Conservation (phyloP, 2,329 filamentous ascomycete genomes). For the Claviceps pusilla region DNA sequence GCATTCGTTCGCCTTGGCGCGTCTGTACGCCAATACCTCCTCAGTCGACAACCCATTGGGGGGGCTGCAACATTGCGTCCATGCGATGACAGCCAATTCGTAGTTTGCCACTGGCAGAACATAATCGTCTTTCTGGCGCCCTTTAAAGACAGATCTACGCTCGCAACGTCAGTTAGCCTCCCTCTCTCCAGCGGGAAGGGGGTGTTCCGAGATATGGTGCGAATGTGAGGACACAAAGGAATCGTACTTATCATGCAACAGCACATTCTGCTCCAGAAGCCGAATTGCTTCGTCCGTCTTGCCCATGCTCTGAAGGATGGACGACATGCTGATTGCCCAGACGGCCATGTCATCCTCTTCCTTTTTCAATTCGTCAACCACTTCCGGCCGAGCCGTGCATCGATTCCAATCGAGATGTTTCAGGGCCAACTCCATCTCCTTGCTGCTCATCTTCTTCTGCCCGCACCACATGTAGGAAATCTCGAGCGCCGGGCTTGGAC, state of each 20-base stretch:
- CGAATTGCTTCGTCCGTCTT: constrained; percentile 48
- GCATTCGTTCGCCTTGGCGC: constrained; percentile 43
- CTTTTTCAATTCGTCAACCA: constrained; percentile 30
- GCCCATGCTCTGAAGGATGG: constrained; percentile 49
- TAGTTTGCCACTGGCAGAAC: constrained; percentile 62
- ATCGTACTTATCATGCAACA: constrained; percentile 47
- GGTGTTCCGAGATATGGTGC: neutral
- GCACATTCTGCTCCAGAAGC: constrained; percentile 47
- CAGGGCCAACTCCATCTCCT: constrained; percentile 50
- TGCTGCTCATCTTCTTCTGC: constrained; percentile 58
- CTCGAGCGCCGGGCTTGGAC: constrained; percentile 67
- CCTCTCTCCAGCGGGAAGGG: neutral
- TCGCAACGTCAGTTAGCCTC: neutral
- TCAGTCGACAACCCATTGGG: constrained; percentile 17
- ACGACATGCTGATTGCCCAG: constrained; percentile 49
- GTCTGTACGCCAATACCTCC: constrained; percentile 22
- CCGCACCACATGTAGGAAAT: constrained; percentile 95
- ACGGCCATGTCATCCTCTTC: constrained; percentile 49
- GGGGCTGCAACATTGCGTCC: constrained; percentile 48
- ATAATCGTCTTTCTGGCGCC: constrained; percentile 52
- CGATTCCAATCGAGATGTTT: constrained; percentile 49
- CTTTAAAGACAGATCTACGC: constrained; percentile 39
- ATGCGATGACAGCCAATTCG: constrained; percentile 70
- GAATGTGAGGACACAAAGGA: neutral
- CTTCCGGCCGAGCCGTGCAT: constrained; percentile 33